These are phyloP conservation scores for Colletotrichum liriopes DNA, from an alignment of 2,329 filamentous ascomycete species.

Conservation along the genomic window DNA sequence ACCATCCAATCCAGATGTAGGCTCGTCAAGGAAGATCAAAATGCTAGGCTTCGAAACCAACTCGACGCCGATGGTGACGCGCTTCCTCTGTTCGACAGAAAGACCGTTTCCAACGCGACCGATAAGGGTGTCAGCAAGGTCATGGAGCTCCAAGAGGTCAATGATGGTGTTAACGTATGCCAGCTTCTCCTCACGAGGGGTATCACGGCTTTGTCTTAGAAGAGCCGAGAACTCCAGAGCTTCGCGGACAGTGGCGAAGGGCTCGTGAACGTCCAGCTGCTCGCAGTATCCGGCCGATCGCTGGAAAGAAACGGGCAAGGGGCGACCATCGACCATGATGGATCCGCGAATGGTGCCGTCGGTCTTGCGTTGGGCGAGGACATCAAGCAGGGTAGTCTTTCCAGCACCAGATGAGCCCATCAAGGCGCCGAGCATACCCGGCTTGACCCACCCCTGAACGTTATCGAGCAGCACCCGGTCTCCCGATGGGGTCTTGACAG, in stretches of 20 bases:
- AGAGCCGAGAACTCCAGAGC: constrained; percentile 82
- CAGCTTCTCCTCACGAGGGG: constrained; percentile 78
- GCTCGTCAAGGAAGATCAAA: constrained; percentile 74
- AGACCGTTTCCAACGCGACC: constrained; percentile 67
- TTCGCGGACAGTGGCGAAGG: constrained; percentile 82
- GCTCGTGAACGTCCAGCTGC: constrained; percentile 85
- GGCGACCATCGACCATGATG: constrained; percentile 82
- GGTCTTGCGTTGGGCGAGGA: constrained; percentile 84
- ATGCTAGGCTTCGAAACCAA: constrained; percentile 73
- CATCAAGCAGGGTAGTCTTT: constrained; percentile 88
- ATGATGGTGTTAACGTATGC: constrained; percentile 86
- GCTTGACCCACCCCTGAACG: constrained; percentile 88
- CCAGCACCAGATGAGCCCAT: constrained; percentile 88
- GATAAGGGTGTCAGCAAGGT: constrained; percentile 65
- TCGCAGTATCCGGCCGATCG: constrained; percentile 86
- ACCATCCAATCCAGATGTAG: constrained; percentile 77
- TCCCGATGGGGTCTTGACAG: constrained; percentile 72
- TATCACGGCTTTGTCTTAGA: constrained; percentile 78
- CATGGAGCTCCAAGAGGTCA: constrained; percentile 69
- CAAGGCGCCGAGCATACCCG: constrained; percentile 81
- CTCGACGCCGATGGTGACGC: constrained; percentile 74
- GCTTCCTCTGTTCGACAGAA: constrained; percentile 68
- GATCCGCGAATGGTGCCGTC: constrained; percentile 83
- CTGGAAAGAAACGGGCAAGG: constrained; percentile 81
- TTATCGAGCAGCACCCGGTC: constrained; percentile 82